Conservation (phyloP, 106 monocot species). For the Acanthochlamys bracteata region DNA sequence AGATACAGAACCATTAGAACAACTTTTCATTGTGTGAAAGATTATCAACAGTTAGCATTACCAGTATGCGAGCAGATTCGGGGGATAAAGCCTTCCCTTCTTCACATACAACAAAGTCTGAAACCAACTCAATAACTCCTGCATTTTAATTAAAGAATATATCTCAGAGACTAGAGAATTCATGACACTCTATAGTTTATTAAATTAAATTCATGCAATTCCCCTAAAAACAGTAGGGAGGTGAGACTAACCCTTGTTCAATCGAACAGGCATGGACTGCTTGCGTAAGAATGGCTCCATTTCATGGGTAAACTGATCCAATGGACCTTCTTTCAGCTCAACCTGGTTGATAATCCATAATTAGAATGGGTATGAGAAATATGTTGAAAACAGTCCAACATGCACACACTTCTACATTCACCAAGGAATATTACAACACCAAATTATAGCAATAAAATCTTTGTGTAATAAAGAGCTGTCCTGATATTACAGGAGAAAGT, state of each 20-base stretch:
- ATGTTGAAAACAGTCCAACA: too few species aligned
- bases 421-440: too few species aligned
- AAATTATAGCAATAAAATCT: too few species aligned
- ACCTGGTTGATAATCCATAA: slow-evolving; percentile 33
- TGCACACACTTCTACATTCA: too few species aligned
- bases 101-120: slow-evolving; percentile 86
- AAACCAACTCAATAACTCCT: slow-evolving; percentile 82
- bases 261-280: slow-evolving; percentile 76
- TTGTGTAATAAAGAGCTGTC: too few species aligned
- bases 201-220: neutral
- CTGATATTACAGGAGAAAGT: too few species aligned
- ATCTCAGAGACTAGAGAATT: neutral
- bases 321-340: slow-evolving; percentile 81
- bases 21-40: too few species aligned
- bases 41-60: slow-evolving; percentile 12
- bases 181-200: too few species aligned
- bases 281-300: slow-evolving; percentile 95
- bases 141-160: slow-evolving; percentile 9
- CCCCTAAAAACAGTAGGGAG: neutral
- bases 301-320: slow-evolving; percentile 91
- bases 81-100: slow-evolving; percentile 75
- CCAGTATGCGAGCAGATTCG: slow-evolving; percentile 76
- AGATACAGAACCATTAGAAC: too few species aligned
- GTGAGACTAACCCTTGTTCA: slow-evolving; percentile 67
- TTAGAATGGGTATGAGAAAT: too few species aligned